Conservation (phyloP, 306 rosid genomes). For the Quercus parvula region DNA sequence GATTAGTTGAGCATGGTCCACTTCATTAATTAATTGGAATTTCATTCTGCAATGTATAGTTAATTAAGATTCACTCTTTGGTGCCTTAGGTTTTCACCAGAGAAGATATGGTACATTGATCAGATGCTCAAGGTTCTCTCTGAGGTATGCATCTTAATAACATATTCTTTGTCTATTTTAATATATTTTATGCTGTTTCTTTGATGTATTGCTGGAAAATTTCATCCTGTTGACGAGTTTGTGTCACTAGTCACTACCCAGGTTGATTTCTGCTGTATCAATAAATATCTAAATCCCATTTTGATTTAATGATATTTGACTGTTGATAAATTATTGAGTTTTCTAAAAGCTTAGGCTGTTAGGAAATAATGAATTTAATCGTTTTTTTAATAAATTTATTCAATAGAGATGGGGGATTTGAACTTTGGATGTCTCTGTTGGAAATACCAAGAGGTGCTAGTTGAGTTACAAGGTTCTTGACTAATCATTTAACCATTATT, state of each 20-base stretch:
- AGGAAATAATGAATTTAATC: too few relatives aligned
- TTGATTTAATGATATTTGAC: neutral
- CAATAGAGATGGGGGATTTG: too few relatives aligned
- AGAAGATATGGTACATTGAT: conserved; percentile 97
- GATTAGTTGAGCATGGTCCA: conserved; percentile 9
- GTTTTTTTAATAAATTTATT: too few relatives aligned
- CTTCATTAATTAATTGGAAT: conserved; percentile 17
- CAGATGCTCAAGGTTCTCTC: conserved; percentile 98
- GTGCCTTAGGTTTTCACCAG: conserved; percentile 81
- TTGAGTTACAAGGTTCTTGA: too few relatives aligned
- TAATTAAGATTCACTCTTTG: conserved; percentile 35
- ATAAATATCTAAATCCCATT: neutral
- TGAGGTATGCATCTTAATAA: conserved; percentile 71
- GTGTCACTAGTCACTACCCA: neutral
- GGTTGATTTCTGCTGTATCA: neutral
- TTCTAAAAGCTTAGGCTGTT: too few relatives aligned
- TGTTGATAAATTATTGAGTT: too few relatives aligned
- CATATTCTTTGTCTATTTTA: conserved; percentile 8
- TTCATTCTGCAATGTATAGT: neutral
- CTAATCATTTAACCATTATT: too few relatives aligned
- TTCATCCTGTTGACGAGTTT: neutral
- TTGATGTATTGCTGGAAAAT: neutral
- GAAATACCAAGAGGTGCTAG: too few relatives aligned
- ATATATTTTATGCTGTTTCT: neutral
- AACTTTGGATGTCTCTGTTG: too few relatives aligned